phyloP scores from a whole-genome alignment of 495 filamentous ascomycete genomes.

The Aspergillus leporis region DNA sequence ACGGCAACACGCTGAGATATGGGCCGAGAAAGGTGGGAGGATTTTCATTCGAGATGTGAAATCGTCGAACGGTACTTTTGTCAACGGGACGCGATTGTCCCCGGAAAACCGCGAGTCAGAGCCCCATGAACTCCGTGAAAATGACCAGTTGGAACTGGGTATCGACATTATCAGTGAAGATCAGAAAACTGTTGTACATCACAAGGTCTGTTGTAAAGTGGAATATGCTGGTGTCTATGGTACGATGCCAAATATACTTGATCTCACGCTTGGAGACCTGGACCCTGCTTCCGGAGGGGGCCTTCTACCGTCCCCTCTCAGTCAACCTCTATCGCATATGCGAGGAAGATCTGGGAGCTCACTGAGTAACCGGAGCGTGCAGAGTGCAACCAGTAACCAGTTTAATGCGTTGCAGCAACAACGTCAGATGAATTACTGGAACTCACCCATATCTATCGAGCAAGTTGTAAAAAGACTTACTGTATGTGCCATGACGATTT shows the following conservation, averaged over 20 bases:
- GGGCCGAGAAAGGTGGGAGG: constrained; percentile 86
- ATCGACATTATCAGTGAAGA: constrained; percentile 99
- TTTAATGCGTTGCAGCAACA: constrained; percentile 62
- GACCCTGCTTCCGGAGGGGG: constrained; percentile 68
- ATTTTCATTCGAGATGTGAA: constrained; percentile 97
- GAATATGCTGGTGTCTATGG: constrained; percentile 85
- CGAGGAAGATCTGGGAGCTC: constrained; percentile 75
- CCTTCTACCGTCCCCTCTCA: constrained; percentile 63
- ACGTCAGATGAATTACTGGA: constrained; percentile 75
- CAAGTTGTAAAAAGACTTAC: constrained; percentile 92
- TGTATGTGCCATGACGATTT: constrained; percentile 46
- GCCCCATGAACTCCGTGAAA: constrained; percentile 83
- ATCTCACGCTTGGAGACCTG: constrained; percentile 87
- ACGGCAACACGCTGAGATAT: constrained; percentile 93
- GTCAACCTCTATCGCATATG: constrained; percentile 57
- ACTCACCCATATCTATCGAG: constrained; percentile 87
- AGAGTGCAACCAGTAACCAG: constrained; percentile 58
- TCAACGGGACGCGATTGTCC: constrained; percentile 88
- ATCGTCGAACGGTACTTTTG: constrained; percentile 97
- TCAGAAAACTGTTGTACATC: constrained; percentile 95
- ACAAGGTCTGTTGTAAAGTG: constrained; percentile 94
- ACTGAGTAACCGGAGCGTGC: constrained; percentile 55
- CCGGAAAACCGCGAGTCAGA: constrained; percentile 94
- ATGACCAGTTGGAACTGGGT: constrained; percentile 87
- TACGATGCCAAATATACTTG: constrained; percentile 67